These are phyloP conservation scores for Schizopora paradoxa DNA, from an alignment of 1,284 basidiomycete species.

Conservation along the genomic window DNA sequence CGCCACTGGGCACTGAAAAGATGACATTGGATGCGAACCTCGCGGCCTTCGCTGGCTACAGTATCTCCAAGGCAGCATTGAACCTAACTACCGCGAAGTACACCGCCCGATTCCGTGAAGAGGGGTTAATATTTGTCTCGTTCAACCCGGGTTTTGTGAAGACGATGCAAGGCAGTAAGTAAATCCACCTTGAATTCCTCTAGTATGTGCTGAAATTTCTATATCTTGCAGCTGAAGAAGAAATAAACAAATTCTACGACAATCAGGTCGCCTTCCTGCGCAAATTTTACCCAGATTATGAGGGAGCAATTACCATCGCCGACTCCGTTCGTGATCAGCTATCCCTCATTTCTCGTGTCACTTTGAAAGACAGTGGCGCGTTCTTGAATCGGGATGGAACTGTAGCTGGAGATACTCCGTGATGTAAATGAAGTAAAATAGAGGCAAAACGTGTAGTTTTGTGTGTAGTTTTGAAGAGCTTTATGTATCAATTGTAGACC, in stretches of 20 bases:
- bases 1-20: slow-evolving; percentile 17
- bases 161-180: slow-evolving; percentile 7
- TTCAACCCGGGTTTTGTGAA: slow-evolving; percentile 21
- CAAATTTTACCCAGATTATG: slow-evolving; percentile 1
- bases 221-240: slow-evolving; percentile 4
- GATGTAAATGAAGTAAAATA: too few species aligned
- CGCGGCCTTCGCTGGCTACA: slow-evolving; percentile 9
- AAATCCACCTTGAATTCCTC: neutral
- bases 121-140: slow-evolving; percentile 26
- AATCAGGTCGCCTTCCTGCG: neutral
- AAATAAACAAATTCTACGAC: slow-evolving; percentile 2
- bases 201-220: neutral
- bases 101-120: slow-evolving; percentile 20
- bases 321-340: slow-evolving; percentile 6
- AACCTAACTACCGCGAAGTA: slow-evolving; percentile 22
- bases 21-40: slow-evolving; percentile 9
- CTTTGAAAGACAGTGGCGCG: neutral
- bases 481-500: too few species aligned
- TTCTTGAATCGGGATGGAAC: slow-evolving; percentile 9
- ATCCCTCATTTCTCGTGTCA: slow-evolving; percentile 6
- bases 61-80: slow-evolving; percentile 19
- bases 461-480: too few species aligned
- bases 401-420: too few species aligned
- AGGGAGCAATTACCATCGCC: slow-evolving; percentile 3
- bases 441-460: too few species aligned